These are phyloP conservation scores for Moesziomyces globuligerus DNA, from an alignment of 1,284 basidiomycete species.

Conservation along the genomic window DNA sequence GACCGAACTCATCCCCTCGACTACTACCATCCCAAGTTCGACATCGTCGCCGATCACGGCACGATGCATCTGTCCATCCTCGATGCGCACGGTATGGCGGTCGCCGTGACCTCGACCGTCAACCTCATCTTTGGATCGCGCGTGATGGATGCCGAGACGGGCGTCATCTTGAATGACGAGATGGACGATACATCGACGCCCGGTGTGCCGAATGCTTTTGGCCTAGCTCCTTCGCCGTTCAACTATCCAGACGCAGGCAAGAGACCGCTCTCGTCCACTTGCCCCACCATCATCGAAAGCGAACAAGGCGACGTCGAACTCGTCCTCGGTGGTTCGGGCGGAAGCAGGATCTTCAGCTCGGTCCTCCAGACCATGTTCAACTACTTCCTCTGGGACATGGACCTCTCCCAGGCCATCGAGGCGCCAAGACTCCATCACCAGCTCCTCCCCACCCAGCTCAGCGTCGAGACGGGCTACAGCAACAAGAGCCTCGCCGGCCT, in stretches of 20 bases:
- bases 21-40: constrained; percentile 68
- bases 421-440: constrained; percentile 90
- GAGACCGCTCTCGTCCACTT: constrained; percentile 68
- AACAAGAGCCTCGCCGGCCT: constrained; percentile 39
- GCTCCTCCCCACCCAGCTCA: constrained; percentile 53
- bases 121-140: constrained; percentile 68
- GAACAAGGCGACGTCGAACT: constrained; percentile 65
- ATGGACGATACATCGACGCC: constrained; percentile 70
- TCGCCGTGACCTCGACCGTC: constrained; percentile 69
- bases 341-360: constrained; percentile 73
- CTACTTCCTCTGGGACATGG: constrained; percentile 78
- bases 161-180: constrained; percentile 66
- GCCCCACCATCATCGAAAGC: constrained; percentile 67
- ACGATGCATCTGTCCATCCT: constrained; percentile 69
- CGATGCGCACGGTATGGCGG: constrained; percentile 67
- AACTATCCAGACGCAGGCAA: constrained; percentile 68
- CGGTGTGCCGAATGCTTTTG: constrained; percentile 68
- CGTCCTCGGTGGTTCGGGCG: constrained; percentile 68
- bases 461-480: constrained; percentile 53
- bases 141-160: constrained; percentile 52
- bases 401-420: constrained; percentile 83
- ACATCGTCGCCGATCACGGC: constrained; percentile 65
- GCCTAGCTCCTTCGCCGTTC: constrained; percentile 61
- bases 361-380: constrained; percentile 85
- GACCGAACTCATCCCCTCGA: constrained; percentile 51